Evolutionary conservation across 208 protist genomes (phyloP), one percentile per base, ranked within the genome.

Genomic region (Naegleria lovaniensis): DNA sequence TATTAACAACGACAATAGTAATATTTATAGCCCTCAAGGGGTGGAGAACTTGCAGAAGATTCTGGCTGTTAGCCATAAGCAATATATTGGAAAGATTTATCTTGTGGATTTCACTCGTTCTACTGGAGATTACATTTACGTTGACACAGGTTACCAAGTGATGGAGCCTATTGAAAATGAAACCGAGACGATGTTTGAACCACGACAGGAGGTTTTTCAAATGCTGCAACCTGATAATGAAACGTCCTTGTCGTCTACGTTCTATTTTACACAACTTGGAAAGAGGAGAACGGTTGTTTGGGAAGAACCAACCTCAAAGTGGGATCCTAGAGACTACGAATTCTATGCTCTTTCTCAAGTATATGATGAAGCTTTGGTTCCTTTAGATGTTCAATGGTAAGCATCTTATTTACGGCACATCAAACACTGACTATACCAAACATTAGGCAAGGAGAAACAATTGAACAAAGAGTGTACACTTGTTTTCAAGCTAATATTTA

Each of bases 311-410:
- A 67, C 22, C 19, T 19, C 19, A 36, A 2, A 36, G 1, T 79
- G 29, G 16, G 67, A 79, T 9, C 67, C 67, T 36, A 79, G 25
- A 36, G 4, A 36, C 19, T 0, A 33, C 7, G 67, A 79, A 33
- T 79, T 15, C 29, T 79, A 36, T 33, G 0, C 0, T 36, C 9
- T 79, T 9, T 25, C 67, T 79, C 16, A 36, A 25, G 36, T 36
- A 4, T 33, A 36, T 33, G n/a, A 79, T 9, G 67, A 79, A 33
- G 16, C 67, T 6, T n/a, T 79, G 25, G 25, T 36, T 15, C 67
- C 67, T 36, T 36, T 79, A n/a, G 67, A 79, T 79, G 67, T 79
- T 79, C 67, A 79, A 79, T 67, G 55, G 55, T 48, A 48, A 48
- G 43, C n/a, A 48, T 48, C 7, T 48, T 48, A 48, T 48, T 48